Conservation (phyloP, 371 early-diverging fungal genomes). For the Syncephalis plumigaleata region DNA sequence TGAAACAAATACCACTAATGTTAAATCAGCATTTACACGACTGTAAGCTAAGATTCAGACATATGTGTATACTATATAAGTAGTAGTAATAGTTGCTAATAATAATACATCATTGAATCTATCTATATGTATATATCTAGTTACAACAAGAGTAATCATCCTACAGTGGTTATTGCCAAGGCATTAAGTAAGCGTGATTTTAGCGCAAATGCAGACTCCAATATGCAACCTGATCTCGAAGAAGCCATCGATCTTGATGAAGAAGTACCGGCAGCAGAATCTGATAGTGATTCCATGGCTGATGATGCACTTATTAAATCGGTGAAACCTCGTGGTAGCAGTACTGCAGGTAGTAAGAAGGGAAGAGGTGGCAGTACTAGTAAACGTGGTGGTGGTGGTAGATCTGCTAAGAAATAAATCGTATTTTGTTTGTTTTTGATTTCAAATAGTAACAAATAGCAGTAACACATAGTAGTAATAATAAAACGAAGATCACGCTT, state of each 20-base stretch:
- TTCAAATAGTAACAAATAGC: too few species aligned
- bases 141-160: conserved; percentile 61
- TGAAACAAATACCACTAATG: conserved; percentile 43
- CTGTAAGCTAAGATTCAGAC: too few species aligned
- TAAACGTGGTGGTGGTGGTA: too few species aligned
- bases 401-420: too few species aligned
- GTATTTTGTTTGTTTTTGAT: too few species aligned
- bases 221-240: conserved; percentile 48
- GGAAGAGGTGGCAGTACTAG: too few species aligned
- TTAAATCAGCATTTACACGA: conserved; percentile 71
- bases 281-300: conserved; percentile 21
- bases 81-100: conserved; percentile 2
- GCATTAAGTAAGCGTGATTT: conserved; percentile 16
- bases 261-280: conserved; percentile 23
- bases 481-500: too few species aligned
- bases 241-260: conserved; percentile 32
- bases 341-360: too few species aligned
- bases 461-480: too few species aligned
- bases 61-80: background rate
- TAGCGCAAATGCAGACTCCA: conserved; percentile 15
- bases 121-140: conserved; percentile 13
- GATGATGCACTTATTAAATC: conserved; percentile 22
- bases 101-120: background rate
- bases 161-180: conserved; percentile 34
- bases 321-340: background rate